Evolutionary conservation across 805 yeast species (phyloP), one percentile per base, ranked within the genome.

Genomic region (Schwanniomyces pseudopolymorphus): DNA sequence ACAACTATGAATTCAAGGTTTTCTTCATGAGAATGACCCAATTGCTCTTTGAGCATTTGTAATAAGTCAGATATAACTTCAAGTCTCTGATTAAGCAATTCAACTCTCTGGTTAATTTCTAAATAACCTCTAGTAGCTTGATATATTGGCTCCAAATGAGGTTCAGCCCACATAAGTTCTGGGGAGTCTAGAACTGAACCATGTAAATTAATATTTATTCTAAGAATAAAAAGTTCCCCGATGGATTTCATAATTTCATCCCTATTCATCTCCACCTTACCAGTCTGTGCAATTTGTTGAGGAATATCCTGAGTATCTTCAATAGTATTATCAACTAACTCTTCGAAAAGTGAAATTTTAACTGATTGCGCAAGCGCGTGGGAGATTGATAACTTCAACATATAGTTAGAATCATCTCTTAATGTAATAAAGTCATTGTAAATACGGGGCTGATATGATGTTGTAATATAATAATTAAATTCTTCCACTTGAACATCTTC

Each of bases 101-200:
- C 85, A 0, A 92, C 98, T 40, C 99, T 74, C 67, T 92, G 98
- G 61, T 91, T 91, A 56, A 94, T 94, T 60, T 94, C 99, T 51
- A 94, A 67, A 65, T 92, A 92, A 0, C 97, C 97, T 63, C 98
- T 81, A 2, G 96, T 90, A 0, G 98, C 97, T 65, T 91, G 97
- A 67, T 94, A 94, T 44, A 92, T 90, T 1, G 99, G 99, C 63
- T 94, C 99, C 50, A 94, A 74, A 60, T 91, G 97, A 1, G 99
- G 99, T 64, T 94, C 98, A 0, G 97, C 83, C 99, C 99, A 94
- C 97, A 94, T 90, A 48, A 94, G 80, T 65, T 94, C 99, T 1
- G 99, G 99, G 1, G 96, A 88, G 64, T 94, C 99, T 50, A 94
- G 73, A 22, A 94, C 95, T 0, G 92, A 85, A 0, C 94, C 94